Evolutionary conservation across 345 rosid species (phyloP), one percentile per base, ranked within the genome.

Genomic region (Viola odorata): DNA sequence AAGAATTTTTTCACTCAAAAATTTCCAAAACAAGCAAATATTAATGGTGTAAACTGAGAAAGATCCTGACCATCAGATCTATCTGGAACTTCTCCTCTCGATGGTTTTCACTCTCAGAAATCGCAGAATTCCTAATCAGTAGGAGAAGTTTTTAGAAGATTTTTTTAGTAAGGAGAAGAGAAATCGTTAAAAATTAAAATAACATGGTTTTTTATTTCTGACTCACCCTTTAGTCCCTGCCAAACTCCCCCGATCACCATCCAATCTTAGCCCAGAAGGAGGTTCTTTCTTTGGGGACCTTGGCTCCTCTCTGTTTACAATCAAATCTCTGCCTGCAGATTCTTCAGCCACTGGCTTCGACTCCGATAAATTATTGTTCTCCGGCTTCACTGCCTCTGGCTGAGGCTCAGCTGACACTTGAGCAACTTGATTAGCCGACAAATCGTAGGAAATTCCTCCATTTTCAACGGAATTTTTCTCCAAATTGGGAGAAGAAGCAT

Each of bases 61-160:
- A 69, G 63, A 70, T 54, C 67, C 74, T 64, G 73, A 91, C 99
- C 99, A 95, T 95, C 80, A 91, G 92, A 91, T 95, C 99, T 86
- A 95, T 95, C 79, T 81, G 91, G 65, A 84, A 91, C 81, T 85
- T 95, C 74, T 77, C 88, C 58, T 81, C 95, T 14, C 73, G 70
- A 58, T 69, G 83, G 37, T 60, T 84, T 53, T 81, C 88, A 32
- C 37, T 60, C 78, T 72, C 83, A 37, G 64, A 47, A 10, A 53
- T 79, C 49, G 81, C 69, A 17, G 73, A 53, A 58, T 70, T 78
- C 57, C 91, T 85, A 70, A 67, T 17, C 55, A 57, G 37, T 63
- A 16, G 10, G 13, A 9, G 52, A 50, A 23, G 2, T 23, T 23
- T 23, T 23, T 23, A 23, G 32, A 23, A 23, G 32, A 23, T 23